phyloP scores from a whole-genome alignment of 2,329 filamentous ascomycete species.

The Dissoconium aciculare region DNA sequence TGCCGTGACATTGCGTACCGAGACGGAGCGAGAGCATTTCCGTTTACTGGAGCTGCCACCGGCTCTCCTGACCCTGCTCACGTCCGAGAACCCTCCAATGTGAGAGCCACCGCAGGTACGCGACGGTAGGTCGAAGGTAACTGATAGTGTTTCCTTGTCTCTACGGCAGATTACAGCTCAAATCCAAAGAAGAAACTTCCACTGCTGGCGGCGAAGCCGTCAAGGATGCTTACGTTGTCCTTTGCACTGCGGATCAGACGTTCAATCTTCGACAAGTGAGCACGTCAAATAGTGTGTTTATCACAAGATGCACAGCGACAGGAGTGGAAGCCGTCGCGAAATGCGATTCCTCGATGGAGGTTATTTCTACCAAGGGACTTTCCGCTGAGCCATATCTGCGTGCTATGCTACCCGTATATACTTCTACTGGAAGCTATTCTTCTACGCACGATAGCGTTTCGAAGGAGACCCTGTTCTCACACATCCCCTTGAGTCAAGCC shows the following conservation, averaged over 20 bases:
- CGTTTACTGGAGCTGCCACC: constrained; percentile 46
- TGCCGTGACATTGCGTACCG: constrained; percentile 28
- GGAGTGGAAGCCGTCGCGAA: constrained; percentile 30
- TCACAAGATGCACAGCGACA: constrained; percentile 27
- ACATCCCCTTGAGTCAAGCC: constrained; percentile 38
- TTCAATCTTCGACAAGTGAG: constrained; percentile 50
- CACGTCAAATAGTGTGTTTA: constrained; percentile 48
- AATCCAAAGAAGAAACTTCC: constrained; percentile 19
- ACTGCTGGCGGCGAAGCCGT: constrained; percentile 14
- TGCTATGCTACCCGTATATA: constrained; percentile 27
- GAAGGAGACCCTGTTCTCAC: constrained; percentile 30
- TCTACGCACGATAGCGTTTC: constrained; percentile 13
- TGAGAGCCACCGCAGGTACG: constrained; percentile 17
- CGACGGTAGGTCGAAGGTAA: background rate
- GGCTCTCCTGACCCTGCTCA: constrained; percentile 40
- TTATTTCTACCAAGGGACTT: constrained; percentile 19
- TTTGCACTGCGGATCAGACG: constrained; percentile 43
- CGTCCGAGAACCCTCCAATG: constrained; percentile 31
- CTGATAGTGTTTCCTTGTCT: constrained; percentile 2
- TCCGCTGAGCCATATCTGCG: constrained; percentile 25
- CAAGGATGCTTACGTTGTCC: constrained; percentile 33
- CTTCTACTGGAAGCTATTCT: constrained; percentile 16
- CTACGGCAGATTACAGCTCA: constrained; percentile 27
- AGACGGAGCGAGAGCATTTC: constrained; percentile 36
- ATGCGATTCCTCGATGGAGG: constrained; percentile 31